phyloP scores from a whole-genome alignment of 2,329 filamentous ascomycete genomes.

The Talaromyces sp. region DNA sequence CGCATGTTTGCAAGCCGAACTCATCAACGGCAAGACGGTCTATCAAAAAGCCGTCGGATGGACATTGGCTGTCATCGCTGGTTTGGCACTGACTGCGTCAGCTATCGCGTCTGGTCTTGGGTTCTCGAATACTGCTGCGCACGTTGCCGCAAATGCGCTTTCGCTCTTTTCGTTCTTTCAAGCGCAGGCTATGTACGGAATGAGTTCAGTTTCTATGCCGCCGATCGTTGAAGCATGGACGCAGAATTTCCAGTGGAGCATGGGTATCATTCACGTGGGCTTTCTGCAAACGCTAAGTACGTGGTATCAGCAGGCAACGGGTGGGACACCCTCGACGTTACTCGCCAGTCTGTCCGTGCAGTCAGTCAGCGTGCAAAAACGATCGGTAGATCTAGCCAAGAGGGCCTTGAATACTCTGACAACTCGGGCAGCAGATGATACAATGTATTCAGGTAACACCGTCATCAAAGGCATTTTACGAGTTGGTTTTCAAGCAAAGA shows the following conservation, averaged over 20 bases:
- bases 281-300: slow-evolving; percentile 87
- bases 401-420: slow-evolving; percentile 43
- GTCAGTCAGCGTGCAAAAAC: slow-evolving; percentile 77
- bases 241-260: slow-evolving; percentile 96
- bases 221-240: slow-evolving; percentile 91
- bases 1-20: slow-evolving; percentile 79
- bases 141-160: slow-evolving; percentile 87
- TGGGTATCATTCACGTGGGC: slow-evolving; percentile 83
- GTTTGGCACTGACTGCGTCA: slow-evolving; percentile 75
- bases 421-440: slow-evolving; percentile 54
- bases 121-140: slow-evolving; percentile 88
- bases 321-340: slow-evolving; percentile 77
- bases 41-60: slow-evolving; percentile 85
- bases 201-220: slow-evolving; percentile 77
- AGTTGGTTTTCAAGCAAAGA: slow-evolving; percentile 78
- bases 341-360: slow-evolving; percentile 69
- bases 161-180: slow-evolving; percentile 97
- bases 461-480: slow-evolving; percentile 79
- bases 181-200: slow-evolving; percentile 83
- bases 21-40: slow-evolving; percentile 91
- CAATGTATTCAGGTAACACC: slow-evolving; percentile 46
- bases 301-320: slow-evolving; percentile 93
- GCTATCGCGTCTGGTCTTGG: slow-evolving; percentile 86
- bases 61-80: slow-evolving; percentile 82
- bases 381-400: slow-evolving; percentile 44